Base-by-base conservation (phyloP, 2,329 filamentous ascomycete species). In the Paecilomyces formosus region DNA sequence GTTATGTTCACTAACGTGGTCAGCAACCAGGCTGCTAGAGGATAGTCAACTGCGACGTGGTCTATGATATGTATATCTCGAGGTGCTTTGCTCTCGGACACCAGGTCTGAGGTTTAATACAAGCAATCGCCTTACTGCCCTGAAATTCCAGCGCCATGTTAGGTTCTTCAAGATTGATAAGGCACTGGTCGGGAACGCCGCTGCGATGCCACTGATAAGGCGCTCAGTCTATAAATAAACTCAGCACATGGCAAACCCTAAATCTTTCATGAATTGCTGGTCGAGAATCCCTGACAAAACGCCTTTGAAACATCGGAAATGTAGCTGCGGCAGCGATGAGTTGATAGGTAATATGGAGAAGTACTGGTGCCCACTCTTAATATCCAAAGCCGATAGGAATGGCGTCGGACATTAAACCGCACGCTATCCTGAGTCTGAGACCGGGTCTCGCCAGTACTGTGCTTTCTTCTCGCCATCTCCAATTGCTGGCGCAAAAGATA, bases 1-100 rank as follows among this genome's bases (percentile, higher is more conserved):
- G 3, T 24, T 57, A 18, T 68, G 24, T 26, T 26, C 24, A 26
- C 66, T n/a, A 51, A 49, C 22, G 57, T 45, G 26, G 51, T 52
- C 9, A 21, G 15, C 5, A 52, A 21, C 7, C 35, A 45, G 1
- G 15, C 8, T 45, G 7, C 35, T 4, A 45, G 35, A 45, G 15
- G 6, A 18, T 5, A 18, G 18, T 21, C 35, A 18, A 18, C 35
- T n/a, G 7, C 5, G 4, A 8, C 35, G 35, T 15, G 12, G 4
- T 45, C 35, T 45, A 26, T 15, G 4, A 15, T 8, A 45, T 15
- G n/a, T 9, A 12, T 31, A 8, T 30, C 8, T 30, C 2, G 30
- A 26, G 24, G 24, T 3, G 24, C 24, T 26, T 26, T 26, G 24
- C 24, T 26, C 24, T 26, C 24, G 24, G 24, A 26, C 24, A 26